Percentiles rank a stretch among this genome's conserved stretches.
Conservation (phyloP, 441 rosid genomes). For the Gossypium gossypioides region DNA sequence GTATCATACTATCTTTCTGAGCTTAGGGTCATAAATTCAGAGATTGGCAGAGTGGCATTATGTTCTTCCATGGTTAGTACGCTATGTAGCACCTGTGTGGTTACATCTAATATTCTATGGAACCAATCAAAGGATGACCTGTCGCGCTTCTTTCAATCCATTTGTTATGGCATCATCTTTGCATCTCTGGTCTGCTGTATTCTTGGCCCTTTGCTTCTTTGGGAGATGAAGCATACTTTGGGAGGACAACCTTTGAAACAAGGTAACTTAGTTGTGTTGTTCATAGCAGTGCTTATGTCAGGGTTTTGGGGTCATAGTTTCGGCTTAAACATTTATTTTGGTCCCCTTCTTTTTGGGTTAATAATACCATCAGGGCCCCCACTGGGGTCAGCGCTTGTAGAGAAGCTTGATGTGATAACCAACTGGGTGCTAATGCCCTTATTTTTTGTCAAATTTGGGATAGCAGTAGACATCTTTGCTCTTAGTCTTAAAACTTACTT, state of each 20-base stretch:
- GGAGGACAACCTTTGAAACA: constrained; percentile 2
- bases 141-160: background rate
- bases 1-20: constrained; percentile 13
- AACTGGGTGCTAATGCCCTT: constrained; percentile 9
- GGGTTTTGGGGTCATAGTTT: background rate
- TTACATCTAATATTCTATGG: background rate
- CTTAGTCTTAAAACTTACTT: background rate
- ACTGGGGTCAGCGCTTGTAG: constrained; percentile 8
- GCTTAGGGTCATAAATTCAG: constrained; percentile 15
- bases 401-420: constrained; percentile 11
- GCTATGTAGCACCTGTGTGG: background rate
- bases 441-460: constrained; percentile 4
- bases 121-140: background rate
- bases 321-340: background rate
- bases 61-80: constrained; percentile 10
- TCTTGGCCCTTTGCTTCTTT: background rate
- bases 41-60: constrained; percentile 14
- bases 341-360: constrained; percentile 6
- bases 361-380: constrained; percentile 12
- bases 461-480: constrained; percentile 2
- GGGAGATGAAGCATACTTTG: background rate
- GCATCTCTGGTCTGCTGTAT: background rate
- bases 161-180: background rate
- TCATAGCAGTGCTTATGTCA: background rate
- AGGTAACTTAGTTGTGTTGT: background rate